phyloP scores from a whole-genome alignment of 192 early-diverging fungal genomes.

The Powellomyces hirtus region DNA sequence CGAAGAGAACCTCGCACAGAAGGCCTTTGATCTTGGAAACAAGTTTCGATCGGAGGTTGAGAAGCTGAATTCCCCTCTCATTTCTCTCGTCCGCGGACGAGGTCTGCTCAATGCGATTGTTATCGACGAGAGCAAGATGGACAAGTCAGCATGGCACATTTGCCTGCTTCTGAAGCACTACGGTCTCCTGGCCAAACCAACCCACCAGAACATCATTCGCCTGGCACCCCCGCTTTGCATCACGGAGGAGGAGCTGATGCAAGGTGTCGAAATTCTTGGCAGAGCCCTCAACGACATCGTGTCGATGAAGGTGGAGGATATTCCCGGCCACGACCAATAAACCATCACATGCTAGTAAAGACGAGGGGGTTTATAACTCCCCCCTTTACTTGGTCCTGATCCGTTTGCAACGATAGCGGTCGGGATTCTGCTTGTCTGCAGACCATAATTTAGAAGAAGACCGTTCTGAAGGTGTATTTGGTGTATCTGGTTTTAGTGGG shows the following conservation, averaged over 20 bases:
- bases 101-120: constrained; percentile 96
- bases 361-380: too few species aligned
- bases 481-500: too few species aligned
- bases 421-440: too few species aligned
- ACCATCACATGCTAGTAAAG: too few species aligned
- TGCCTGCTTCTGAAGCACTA: constrained; percentile 90
- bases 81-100: constrained; percentile 76
- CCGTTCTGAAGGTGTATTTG: too few species aligned
- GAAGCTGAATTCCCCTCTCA: constrained; percentile 74
- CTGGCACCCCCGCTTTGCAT: constrained; percentile 94
- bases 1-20: constrained; percentile 88
- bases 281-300: constrained; percentile 72
- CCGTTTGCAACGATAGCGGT: too few species aligned
- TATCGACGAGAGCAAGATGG: constrained; percentile 75
- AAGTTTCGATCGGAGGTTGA: constrained; percentile 78
- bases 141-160: constrained; percentile 96
- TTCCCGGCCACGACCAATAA: constrained; percentile 46
- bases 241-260: constrained; percentile 83
- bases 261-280: constrained; percentile 78
- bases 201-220: constrained; percentile 97
- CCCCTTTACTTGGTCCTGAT: too few species aligned
- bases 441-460: too few species aligned
- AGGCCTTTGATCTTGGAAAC: constrained; percentile 72
- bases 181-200: constrained; percentile 96
- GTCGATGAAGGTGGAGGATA: constrained; percentile 54